These are phyloP conservation scores for Candida parachauliodes DNA, from an alignment of 805 yeast species.

Conservation along the genomic window DNA sequence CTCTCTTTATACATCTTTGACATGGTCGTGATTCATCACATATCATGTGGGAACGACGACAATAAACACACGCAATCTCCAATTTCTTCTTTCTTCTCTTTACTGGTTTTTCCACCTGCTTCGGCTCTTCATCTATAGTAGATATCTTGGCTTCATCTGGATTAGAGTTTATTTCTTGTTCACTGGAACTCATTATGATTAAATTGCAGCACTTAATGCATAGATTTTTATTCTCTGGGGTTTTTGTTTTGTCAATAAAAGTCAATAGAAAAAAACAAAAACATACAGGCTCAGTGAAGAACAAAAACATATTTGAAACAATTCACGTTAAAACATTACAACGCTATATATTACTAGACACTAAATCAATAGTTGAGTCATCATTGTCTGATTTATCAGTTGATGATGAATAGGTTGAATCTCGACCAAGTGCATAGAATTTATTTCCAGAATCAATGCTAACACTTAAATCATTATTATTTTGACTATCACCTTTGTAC, in stretches of 20 bases:
- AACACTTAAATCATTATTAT: constrained; percentile 9
- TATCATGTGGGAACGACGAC: constrained; percentile 91
- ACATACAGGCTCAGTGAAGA: background rate
- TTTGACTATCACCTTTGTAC: constrained; percentile 5
- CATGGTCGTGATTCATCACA: constrained; percentile 81
- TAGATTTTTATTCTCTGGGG: constrained; percentile 3
- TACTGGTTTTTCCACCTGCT: constrained; percentile 2
- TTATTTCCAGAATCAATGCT: constrained; percentile 11
- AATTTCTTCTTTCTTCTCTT: constrained; percentile 47
- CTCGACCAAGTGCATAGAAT: background rate
- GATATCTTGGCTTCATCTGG: background rate
- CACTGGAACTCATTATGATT: constrained; percentile 1
- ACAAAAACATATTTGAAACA: background rate
- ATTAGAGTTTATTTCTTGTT: constrained; percentile 1
- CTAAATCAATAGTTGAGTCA: constrained; percentile 4
- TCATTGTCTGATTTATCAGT: constrained; percentile 1
- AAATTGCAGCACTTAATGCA: background rate
- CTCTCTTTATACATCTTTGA: constrained; percentile 78
- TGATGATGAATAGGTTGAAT: constrained; percentile 2
- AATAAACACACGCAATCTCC: constrained; percentile 78
- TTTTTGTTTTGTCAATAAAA: background rate
- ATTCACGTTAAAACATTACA: background rate
- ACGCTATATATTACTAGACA: background rate
- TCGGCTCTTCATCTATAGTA: background rate
- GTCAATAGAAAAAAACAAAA: background rate